phyloP scores from a whole-genome alignment of 805 yeast genomes.

The Nakazawaea laoshanensis region DNA sequence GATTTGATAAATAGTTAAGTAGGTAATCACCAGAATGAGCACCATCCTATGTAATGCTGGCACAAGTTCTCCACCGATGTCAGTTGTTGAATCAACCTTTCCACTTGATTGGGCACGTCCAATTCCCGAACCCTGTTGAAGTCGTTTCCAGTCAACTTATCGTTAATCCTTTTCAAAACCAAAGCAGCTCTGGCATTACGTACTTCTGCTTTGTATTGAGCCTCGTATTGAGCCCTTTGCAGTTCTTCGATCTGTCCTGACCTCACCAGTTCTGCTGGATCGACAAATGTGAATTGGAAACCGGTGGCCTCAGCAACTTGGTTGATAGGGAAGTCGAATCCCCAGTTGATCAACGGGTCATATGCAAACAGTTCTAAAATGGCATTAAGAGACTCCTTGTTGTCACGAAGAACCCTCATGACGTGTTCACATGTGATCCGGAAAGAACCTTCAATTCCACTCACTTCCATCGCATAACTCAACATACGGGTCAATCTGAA shows the following conservation, averaged over 20 bases:
- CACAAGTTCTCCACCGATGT: constrained; percentile 93
- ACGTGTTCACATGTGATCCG: constrained; percentile 96
- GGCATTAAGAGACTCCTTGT: constrained; percentile 95
- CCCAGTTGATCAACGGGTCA: constrained; percentile 98
- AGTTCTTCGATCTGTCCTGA: constrained; percentile 69
- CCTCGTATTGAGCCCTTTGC: constrained; percentile 64
- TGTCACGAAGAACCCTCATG: constrained; percentile 88
- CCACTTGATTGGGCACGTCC: constrained; percentile 85
- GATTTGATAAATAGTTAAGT: too few relatives aligned
- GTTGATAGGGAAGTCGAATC: constrained; percentile 84
- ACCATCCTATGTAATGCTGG: constrained; percentile 98
- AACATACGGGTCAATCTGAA: constrained; percentile 95
- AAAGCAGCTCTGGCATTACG: constrained; percentile 87
- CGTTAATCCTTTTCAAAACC: constrained; percentile 83
- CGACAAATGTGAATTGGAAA: constrained; percentile 55
- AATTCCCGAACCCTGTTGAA: constrained; percentile 64
- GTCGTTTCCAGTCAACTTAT: constrained; percentile 91
- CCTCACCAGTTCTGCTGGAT: constrained; percentile 62
- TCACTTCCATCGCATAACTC: constrained; percentile 97
- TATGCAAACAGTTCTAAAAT: constrained; percentile 96
- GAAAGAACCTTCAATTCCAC: constrained; percentile 97
- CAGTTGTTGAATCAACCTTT: constrained; percentile 88
- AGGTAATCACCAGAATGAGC: constrained; percentile 80
- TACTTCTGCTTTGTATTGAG: constrained; percentile 62
- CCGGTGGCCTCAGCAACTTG: constrained; percentile 71